These are phyloP conservation scores for Cymbopogon citratus DNA, from an alignment of 176 grass and related monocot genomes.

Conservation along the genomic window DNA sequence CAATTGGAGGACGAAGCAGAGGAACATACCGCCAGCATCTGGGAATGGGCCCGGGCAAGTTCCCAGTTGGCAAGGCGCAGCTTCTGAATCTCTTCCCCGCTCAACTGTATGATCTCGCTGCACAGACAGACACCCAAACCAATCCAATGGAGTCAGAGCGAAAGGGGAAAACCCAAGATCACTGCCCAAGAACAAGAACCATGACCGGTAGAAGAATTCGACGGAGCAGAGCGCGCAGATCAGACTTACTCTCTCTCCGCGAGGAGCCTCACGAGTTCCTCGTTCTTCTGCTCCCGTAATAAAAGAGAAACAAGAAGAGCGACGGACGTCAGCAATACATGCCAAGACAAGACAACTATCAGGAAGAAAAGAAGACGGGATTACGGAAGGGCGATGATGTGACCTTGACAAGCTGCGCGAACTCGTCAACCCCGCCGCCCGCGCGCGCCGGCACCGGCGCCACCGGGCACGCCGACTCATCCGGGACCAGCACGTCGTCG, in stretches of 20 bases:
- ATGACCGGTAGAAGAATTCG: neutral
- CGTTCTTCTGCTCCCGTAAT: conserved; percentile 27
- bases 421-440: neutral
- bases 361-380: neutral
- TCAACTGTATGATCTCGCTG: conserved; percentile 39
- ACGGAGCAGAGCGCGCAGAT: neutral
- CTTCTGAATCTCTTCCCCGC: conserved; percentile 40
- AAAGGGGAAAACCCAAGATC: neutral
- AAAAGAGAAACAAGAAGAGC: neutral
- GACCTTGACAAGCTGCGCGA: conserved; percentile 33
- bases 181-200: neutral
- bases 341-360: neutral
- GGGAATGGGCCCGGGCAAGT: conserved; percentile 41
- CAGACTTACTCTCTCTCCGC: conserved; percentile 42
- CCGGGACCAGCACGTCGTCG: neutral
- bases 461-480: neutral
- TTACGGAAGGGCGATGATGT: neutral
- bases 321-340: neutral
- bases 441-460: neutral
- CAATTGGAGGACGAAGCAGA: neutral
- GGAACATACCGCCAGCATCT: conserved; percentile 37
- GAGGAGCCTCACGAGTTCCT: conserved; percentile 32
- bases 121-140: neutral
- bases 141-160: neutral
- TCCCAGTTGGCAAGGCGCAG: conserved; percentile 44